Percentiles rank a stretch among this genome's conserved stretches.
These are phyloP conservation scores for Paecilomyces fulvus DNA, from an alignment of 2,329 filamentous ascomycete genomes.

Conservation along the genomic window DNA sequence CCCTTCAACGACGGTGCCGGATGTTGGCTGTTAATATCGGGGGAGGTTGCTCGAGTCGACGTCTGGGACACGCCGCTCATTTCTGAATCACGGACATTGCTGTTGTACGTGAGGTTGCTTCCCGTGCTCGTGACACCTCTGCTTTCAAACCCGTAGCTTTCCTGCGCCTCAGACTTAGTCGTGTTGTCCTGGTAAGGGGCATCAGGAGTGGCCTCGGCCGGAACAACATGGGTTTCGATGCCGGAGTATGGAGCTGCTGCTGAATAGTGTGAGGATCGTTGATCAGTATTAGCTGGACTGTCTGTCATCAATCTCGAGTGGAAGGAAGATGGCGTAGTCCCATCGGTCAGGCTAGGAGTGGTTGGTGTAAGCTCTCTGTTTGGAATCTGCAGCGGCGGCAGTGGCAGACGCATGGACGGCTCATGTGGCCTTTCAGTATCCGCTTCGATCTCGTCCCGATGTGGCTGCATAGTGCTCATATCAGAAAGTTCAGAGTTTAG, in stretches of 20 bases:
- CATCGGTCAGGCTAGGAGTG: constrained; percentile 29
- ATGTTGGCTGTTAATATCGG: constrained; percentile 53
- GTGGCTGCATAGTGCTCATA: constrained; percentile 13
- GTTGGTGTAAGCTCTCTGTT: constrained; percentile 22
- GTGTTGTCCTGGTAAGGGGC: constrained; percentile 29
- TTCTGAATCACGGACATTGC: constrained; percentile 66
- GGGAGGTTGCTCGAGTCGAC: constrained; percentile 82
- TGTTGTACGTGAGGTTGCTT: constrained; percentile 69
- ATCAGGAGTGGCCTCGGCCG: constrained; percentile 18
- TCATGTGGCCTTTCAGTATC: constrained; percentile 17
- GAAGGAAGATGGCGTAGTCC: constrained; percentile 32
- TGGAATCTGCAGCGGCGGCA: constrained; percentile 39
- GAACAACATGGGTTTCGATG: constrained; percentile 16
- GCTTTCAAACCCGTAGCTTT: constrained; percentile 50
- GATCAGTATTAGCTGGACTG: constrained; percentile 19
- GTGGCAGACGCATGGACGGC: constrained; percentile 32
- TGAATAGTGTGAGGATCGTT: constrained; percentile 19
- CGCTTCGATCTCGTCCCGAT: constrained; percentile 8
- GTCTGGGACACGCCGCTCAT: constrained; percentile 69
- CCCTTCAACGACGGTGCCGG: constrained; percentile 58
- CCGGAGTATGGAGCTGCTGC: constrained; percentile 18
- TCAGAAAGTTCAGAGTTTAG: constrained; percentile 8
- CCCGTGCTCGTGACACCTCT: constrained; percentile 68
- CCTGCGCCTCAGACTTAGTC: constrained; percentile 20
- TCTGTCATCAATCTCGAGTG: constrained; percentile 29